Base-by-base conservation (phyloP, 306 rosid genomes). In the Medicago arabica region DNA sequence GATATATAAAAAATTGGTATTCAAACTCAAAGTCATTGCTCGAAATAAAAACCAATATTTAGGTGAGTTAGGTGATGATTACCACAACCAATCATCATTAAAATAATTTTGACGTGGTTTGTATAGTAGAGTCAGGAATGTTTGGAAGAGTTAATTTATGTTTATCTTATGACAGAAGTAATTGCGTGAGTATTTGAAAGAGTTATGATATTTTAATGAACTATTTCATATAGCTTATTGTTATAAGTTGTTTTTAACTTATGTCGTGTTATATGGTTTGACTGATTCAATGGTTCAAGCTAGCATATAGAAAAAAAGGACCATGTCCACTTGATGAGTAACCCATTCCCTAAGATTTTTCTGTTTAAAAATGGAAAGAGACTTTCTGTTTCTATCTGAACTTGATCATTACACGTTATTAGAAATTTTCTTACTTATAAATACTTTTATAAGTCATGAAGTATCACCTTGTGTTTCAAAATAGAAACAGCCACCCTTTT, bases 341-440 rank as follows among this genome's bases (percentile, higher is more conserved):
- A 58, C 84, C 80, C 80, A 18, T 75, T 67, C 49, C 84, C 47
- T 62, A 85, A 86, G 86, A 21, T 75, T 50, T 28, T 28, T 28
- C 31, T 19, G 7, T 43, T 17, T 63, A 23, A 23, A 23, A 23
- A 53, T 67, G 6, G 19, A 75, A 49, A 10, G 36, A 6, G 1
- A 17, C 41, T 53, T 74, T 74, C 5, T 19, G 7, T 43, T 17
- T 54, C 21, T 47, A 21, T 23, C 47, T 47, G 21, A 67, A 60
- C 57, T 41, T 75, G 41, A 69, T 81, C 77, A 71, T 47, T 43
- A 3, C 69, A 3, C 69, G 28, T 34, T 4, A 13, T 19, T 40
- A 16, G 46, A 62, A 1, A 72, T 44, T 47, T 64, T 67, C 80
- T 51, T 72, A 67, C 62, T 53, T 59, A 62, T 69, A 78, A n/a